Evolutionary conservation across 768 basidiomycete genomes (phyloP), one percentile per base, ranked within the genome.

Genomic region (Sporobolomyces pararoseus): DNA sequence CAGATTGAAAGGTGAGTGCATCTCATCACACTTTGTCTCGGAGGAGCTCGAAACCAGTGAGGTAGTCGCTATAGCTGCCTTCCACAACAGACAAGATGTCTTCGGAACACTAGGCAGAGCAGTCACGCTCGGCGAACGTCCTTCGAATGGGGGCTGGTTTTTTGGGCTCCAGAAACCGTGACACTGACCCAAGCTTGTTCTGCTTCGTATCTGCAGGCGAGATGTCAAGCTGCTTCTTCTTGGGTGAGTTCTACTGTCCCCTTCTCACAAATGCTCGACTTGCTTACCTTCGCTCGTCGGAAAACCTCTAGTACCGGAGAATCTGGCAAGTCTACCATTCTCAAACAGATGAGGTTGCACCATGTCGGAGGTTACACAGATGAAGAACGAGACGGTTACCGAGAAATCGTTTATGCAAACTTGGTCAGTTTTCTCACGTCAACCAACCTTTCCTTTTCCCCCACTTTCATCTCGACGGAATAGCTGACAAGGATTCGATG

Each of bases 291-390:
- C 27, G 16, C 47, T n/a, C 19, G 4, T 31, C 35, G 7, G 31
- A 23, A 29, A 19, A 29, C 23, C 4, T 25, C 10, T 34, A 42
- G 53, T 7, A 61, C 59, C 9, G 59, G 59, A 49, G 59, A 61
- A 39, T 61, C 29, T 23, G 52, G 53, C 54, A 61, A 96, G 87
- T 91, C 90, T 0, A 94, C 92, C 0, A 89, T 95, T 44, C 85
- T 97, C 66, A 96, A 95, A 82, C 93, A 96, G 80, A 95, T 97
- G 92, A 93, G 95, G 78, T 87, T 95, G 80, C 94, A 95, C 72
- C 91, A 95, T 79, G 89, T 92, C 73, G 72, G 68, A 14, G 74
- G 71, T 0, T 96, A 95, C 84, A 90, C 88, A 75, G 87, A 88
- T 54, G 85, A 87, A 74, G 92, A 96, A 81, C 84, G 93, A 52